These are phyloP conservation scores for Orbilia javanica DNA, from an alignment of 2,329 filamentous ascomycete genomes.

Conservation along the genomic window DNA sequence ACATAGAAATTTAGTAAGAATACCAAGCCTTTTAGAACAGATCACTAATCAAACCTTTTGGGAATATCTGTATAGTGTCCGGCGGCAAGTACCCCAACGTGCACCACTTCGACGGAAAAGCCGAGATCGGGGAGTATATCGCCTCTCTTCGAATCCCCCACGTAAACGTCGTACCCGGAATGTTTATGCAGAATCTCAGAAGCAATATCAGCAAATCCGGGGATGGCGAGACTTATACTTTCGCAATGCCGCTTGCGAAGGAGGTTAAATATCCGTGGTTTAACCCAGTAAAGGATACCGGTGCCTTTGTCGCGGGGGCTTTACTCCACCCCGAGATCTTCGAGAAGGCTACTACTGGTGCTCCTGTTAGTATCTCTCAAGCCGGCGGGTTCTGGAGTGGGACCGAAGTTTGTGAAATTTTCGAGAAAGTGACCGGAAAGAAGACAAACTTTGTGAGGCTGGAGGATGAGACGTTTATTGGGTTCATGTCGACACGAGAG, in stretches of 20 bases:
- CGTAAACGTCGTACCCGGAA: constrained; percentile 70
- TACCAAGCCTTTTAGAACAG: constrained; percentile 1
- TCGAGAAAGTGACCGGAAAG: constrained; percentile 55
- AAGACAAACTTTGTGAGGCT: constrained; percentile 61
- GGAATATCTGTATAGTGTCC: constrained; percentile 41
- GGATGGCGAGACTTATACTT: constrained; percentile 55
- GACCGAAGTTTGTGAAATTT: constrained; percentile 45
- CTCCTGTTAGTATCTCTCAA: constrained; percentile 44
- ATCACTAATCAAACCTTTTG: constrained; percentile 12
- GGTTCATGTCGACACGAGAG: constrained; percentile 63
- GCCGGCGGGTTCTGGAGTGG: constrained; percentile 38
- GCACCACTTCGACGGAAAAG: constrained; percentile 72
- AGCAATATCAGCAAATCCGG: constrained; percentile 20
- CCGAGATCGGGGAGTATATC: constrained; percentile 71
- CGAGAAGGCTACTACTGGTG: constrained; percentile 14
- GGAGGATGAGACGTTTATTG: constrained; percentile 64
- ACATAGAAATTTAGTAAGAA: background rate
- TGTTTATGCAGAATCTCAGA: constrained; percentile 71
- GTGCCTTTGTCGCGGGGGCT: constrained; percentile 66
- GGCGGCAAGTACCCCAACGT: constrained; percentile 62
- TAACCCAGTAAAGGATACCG: constrained; percentile 65
- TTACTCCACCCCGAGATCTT: constrained; percentile 61
- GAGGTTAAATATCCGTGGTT: constrained; percentile 65
- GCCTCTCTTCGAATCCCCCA: constrained; percentile 68
- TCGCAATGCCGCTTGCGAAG: constrained; percentile 60